These are phyloP conservation scores for Raphanus raphanistrum DNA, from an alignment of 345 rosid genomes.

Conservation along the genomic window DNA sequence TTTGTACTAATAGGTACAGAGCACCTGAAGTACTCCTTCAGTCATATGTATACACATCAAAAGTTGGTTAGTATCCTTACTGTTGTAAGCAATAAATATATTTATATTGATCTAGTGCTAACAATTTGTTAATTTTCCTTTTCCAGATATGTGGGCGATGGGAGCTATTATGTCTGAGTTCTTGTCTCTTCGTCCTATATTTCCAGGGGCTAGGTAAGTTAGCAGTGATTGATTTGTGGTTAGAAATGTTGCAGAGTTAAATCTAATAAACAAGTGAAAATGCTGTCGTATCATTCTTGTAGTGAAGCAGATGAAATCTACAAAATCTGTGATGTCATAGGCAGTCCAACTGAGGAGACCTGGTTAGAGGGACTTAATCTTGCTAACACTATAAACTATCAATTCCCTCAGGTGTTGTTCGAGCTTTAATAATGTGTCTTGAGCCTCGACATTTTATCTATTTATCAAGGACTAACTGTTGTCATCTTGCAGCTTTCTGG, in stretches of 20 bases:
- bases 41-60: conserved; percentile 64
- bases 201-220: conserved; percentile 75
- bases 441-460: background rate
- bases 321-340: conserved; percentile 87
- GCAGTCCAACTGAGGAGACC: conserved; percentile 70
- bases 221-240: background rate
- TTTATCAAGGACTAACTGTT: background rate
- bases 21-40: conserved; percentile 99
- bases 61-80: conserved; percentile 80
- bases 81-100: conserved; percentile 52
- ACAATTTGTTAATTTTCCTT: background rate
- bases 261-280: background rate
- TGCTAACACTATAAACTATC: conserved; percentile 75
- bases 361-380: conserved; percentile 91
- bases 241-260: background rate
- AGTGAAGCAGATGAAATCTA: conserved; percentile 98
- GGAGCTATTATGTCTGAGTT: conserved; percentile 94
- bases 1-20: conserved; percentile 66
- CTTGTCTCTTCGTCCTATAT: conserved; percentile 72
- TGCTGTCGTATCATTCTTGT: conserved; percentile 35
- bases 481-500: conserved; percentile 56
- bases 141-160: conserved; percentile 91
- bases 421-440: background rate
- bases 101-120: background rate
- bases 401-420: conserved; percentile 64